Evolutionary conservation across 306 rosid genomes (phyloP), one percentile per base, ranked within the genome.

Genomic region (Cucumis cinereus): DNA sequence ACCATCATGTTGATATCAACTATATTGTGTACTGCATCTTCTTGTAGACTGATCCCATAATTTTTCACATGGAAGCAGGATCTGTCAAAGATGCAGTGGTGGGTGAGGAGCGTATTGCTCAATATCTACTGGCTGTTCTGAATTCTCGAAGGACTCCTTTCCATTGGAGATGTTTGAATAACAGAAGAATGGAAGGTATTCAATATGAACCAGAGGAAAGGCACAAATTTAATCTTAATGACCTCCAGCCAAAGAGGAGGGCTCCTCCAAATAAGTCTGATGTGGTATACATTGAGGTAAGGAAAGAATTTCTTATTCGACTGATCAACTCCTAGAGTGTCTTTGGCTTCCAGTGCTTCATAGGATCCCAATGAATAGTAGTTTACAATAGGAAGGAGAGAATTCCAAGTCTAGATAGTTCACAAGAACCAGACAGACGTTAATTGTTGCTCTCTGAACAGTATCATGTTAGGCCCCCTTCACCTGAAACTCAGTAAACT

Each of bases 61-160:
- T 5, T 54, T 38, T 56, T 53, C 5, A 49, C 84, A 79, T 62
- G 72, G 72, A 6, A 78, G 83, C 87, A 93, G 97, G 97, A 66
- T 93, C 98, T 59, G 93, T 93, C 77, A 93, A 91, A 86, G 98
- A 93, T 81, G 84, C 94, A 0, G 92, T 86, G 68, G 98, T 90
- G 19, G 96, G 97, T 56, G 98, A 93, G 85, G 98, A 91, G 82
- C 89, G 96, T 26, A 93, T 93, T 79, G 94, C 90, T 62, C 94
- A 90, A 63, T 93, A 93, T 81, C 84, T 91, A 41, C 85, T 93
- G 73, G 96, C 98, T 43, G 91, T 90, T 83, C 54, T 91, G 78
- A 71, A 93, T 83, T 86, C 83, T 24, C 82, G 97, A 77, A 88
- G 93, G 75, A 91, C 97, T 49, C 92, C 94, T 47, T 83, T 89